A percentile compares a stretch with the other conserved stretches of the same genome.
These are phyloP conservation scores for Nemania sp. DNA, from an alignment of 2,329 filamentous ascomycete genomes.

Conservation along the genomic window DNA sequence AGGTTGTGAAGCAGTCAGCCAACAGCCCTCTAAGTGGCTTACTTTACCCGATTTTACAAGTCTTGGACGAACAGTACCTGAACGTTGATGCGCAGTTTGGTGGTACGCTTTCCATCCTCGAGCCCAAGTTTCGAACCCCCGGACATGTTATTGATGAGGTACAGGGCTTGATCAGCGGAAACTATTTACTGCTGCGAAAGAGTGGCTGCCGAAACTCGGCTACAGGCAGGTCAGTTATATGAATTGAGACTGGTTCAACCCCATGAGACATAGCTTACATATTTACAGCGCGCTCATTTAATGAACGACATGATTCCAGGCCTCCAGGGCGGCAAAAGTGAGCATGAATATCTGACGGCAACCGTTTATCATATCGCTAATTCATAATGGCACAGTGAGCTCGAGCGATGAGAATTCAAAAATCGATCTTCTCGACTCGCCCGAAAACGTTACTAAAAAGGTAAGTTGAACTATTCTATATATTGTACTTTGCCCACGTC, in stretches of 20 bases:
- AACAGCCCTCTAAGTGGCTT: conserved; percentile 75
- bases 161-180: conserved; percentile 77
- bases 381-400: conserved; percentile 53
- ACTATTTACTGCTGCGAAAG: conserved; percentile 82
- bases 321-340: conserved; percentile 74
- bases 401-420: conserved; percentile 66
- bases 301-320: conserved; percentile 92
- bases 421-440: conserved; percentile 85
- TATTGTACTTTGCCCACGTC: not conserved
- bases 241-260: too few species aligned
- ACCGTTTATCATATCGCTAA: too few species aligned
- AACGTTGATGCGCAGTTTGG: conserved; percentile 88
- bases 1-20: conserved; percentile 89
- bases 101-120: conserved; percentile 45
- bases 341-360: not conserved
- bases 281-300: conserved; percentile 58
- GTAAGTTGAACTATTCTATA: conserved; percentile 2
- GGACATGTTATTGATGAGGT: conserved; percentile 3
- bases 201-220: conserved; percentile 81
- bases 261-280: not conserved
- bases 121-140: not conserved
- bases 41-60: conserved; percentile 86
- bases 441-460: conserved; percentile 77
- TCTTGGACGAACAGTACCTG: conserved; percentile 87
- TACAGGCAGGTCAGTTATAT: conserved; percentile 66